phyloP scores from a whole-genome alignment of 2,329 filamentous ascomycete genomes.

The Sporothrix pallida region DNA sequence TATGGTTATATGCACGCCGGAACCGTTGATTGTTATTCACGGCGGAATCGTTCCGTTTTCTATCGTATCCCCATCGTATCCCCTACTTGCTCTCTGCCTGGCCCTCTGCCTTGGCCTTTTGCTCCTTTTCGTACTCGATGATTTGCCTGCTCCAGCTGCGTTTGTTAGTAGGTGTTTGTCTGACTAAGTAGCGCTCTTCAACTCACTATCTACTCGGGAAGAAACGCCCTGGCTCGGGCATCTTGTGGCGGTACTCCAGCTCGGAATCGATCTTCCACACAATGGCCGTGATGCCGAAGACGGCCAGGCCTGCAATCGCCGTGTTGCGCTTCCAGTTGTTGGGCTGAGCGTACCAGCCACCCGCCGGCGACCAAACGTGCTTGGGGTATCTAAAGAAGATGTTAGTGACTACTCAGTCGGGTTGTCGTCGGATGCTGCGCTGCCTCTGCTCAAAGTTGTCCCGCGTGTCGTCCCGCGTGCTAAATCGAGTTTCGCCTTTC shows the following conservation, averaged over 20 bases:
- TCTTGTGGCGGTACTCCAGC: conserved; percentile 73
- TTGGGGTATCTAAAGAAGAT: conserved; percentile 78
- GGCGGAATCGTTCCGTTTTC: not conserved
- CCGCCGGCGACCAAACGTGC: conserved; percentile 98
- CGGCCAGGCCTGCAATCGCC: conserved; percentile 44
- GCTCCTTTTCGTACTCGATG: conserved; percentile 52
- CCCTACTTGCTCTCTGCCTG: conserved; percentile 34
- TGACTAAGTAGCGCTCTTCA: no score
- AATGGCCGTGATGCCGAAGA: conserved; percentile 67
- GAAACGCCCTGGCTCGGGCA: conserved; percentile 80
- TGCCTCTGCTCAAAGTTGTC: not conserved
- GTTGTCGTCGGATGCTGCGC: not conserved
- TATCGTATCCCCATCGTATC: not conserved
- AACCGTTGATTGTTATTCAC: no score
- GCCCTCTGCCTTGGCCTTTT: conserved; percentile 42
- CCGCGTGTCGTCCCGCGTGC: not conserved
- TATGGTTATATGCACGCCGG: conserved; percentile 10
- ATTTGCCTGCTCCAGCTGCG: conserved; percentile 54
- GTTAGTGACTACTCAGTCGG: conserved; percentile 26
- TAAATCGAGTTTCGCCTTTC: no score
- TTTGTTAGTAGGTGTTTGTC: conserved; percentile 14
- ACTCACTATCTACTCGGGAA: conserved; percentile 84
- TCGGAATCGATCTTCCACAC: conserved; percentile 76
- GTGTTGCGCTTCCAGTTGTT: conserved; percentile 96
- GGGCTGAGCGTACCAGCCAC: conserved; percentile 97